Conservation (phyloP, 2,329 filamentous ascomycete species). For the Fusarium mexicanum region DNA sequence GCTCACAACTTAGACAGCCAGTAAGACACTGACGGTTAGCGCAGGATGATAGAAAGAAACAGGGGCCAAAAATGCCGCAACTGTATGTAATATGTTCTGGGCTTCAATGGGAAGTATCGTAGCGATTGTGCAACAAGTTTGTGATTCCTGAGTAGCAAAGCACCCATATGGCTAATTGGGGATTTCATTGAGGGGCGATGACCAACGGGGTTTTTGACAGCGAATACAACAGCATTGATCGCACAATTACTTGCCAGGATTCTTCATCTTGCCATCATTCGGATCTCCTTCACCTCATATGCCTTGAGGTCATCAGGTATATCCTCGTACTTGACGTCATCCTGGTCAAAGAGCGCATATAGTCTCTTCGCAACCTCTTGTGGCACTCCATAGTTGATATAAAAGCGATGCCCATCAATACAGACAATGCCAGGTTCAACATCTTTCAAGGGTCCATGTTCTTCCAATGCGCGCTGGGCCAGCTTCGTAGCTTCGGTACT, state of each 20-base stretch:
- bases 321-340: neutral
- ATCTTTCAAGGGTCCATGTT: neutral
- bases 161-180: neutral
- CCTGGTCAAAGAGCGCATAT: neutral
- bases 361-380: neutral
- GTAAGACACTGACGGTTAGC: too few relatives aligned
- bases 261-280: neutral
- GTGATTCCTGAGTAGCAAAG: neutral
- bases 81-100: too few relatives aligned
- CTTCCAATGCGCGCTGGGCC: neutral
- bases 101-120: neutral
- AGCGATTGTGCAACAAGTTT: neutral
- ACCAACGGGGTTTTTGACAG: too few relatives aligned
- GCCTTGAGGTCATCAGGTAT: neutral
- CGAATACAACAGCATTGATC: accelerated
- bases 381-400: neutral
- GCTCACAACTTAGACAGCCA: too few relatives aligned
- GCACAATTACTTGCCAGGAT: neutral
- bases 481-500: neutral
- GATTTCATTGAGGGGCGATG: neutral
- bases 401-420: neutral
- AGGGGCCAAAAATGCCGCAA: neutral
- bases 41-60: too few relatives aligned
- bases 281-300: neutral
- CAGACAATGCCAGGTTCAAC: neutral